Evolutionary conservation across 139 green algal genomes (phyloP), one percentile per base, ranked within the genome.

Genomic region (Nannochloris sp.): DNA sequence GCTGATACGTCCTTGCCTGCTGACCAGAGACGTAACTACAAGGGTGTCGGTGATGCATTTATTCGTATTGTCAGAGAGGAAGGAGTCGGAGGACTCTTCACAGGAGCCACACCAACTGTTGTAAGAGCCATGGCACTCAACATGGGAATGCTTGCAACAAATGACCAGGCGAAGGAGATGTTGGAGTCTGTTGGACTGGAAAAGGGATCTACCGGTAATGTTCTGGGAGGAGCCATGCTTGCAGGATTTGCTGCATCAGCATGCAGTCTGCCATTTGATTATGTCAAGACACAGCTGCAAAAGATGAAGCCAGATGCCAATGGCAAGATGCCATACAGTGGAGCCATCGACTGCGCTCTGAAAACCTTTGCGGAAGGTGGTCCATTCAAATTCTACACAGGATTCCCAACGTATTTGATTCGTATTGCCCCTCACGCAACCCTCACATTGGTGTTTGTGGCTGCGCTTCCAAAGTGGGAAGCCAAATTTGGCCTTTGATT

Each of bases 71-170:
- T 91, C 14, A 66, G 71, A 16, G 88, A 95, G 25, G 89, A 96
- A 60, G 90, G 90, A 53, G 51, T 87, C 2, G 61, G 25, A 21
- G 90, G 90, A 18, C 82, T 95, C 60, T 96, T 96, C 85, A 84
- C 79, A 55, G 93, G 93, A 16, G 89, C 87, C 9, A 83, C 79
- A 4, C 94, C 93, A 55, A 99, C 93, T 16, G 86, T 98, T 21
- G 86, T 95, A 14, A 83, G 93, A 27, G 93, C 93, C 62, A 97
- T 97, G 90, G 84, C 92, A 4, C 85, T 99, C 48, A 99, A 99
- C 88, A 98, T 98, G 93, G 93, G 93, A 66, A 99, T 98, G 93
- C 81, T 99, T 49, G 93, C 93, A 14, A 93, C 89, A 57, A 97
- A 98, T 77, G 93, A 99, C 70, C 90, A 97, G 85, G 84, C 86